Percentiles rank a stretch among this genome's conserved stretches.
phyloP scores from a whole-genome alignment of 371 early-diverging fungal species.

The Neoconidiobolus thromboides region DNA sequence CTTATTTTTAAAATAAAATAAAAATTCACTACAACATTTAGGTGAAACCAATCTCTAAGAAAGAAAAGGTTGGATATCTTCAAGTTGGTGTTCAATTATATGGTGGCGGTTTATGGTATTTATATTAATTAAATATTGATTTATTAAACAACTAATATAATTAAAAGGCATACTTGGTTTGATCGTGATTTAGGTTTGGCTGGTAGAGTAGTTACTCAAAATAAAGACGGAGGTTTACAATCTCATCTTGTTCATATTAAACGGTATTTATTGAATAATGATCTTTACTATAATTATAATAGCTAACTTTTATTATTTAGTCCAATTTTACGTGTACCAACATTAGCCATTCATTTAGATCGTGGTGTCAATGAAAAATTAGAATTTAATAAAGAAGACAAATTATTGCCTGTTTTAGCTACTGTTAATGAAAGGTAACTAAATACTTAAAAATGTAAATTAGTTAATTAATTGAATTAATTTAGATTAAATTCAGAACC shows the following conservation, averaged over 20 bases:
- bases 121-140: not conserved
- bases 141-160: not conserved
- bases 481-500: no score
- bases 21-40: constrained; percentile 10
- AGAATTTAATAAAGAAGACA: constrained; percentile 86
- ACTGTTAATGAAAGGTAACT: constrained; percentile 46
- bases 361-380: constrained; percentile 58
- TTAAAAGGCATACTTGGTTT: constrained; percentile 88
- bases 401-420: constrained; percentile 75
- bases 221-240: constrained; percentile 34
- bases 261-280: constrained; percentile 17
- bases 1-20: constrained; percentile 1
- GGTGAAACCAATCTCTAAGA: constrained; percentile 87
- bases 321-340: constrained; percentile 85
- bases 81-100: constrained; percentile 83
- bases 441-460: not conserved
- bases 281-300: not conserved
- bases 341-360: constrained; percentile 93
- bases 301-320: constrained; percentile 9
- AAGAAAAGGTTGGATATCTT: constrained; percentile 57
- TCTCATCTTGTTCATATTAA: constrained; percentile 56
- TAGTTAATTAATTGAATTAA: no score
- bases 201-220: constrained; percentile 77
- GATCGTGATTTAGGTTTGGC: constrained; percentile 91
- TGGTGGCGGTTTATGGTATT: constrained; percentile 84